Percentiles rank a stretch among this genome's conserved stretches.
phyloP scores from a whole-genome alignment of 257 asterid species.

The Rehmannia glutinosa region DNA sequence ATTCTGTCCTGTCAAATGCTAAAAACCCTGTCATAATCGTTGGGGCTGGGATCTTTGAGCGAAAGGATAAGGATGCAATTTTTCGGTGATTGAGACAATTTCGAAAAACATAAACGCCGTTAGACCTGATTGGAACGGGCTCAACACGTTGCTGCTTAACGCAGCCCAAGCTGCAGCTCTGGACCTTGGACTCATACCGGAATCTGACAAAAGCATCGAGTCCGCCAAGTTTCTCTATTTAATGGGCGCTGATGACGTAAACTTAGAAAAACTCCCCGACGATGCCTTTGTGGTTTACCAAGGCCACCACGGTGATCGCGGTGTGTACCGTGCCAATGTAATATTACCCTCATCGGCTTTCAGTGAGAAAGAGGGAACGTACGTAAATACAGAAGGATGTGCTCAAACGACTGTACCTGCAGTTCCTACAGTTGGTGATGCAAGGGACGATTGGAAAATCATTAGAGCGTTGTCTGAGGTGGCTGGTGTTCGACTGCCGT shows the following conservation, averaged over 20 bases:
- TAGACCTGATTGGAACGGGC: constrained; percentile 85
- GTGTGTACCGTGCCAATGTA: constrained; percentile 94
- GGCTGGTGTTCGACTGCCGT: constrained; percentile 61
- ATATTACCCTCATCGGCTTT: constrained; percentile 91
- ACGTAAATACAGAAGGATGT: constrained; percentile 86
- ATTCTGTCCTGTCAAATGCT: constrained; percentile 56
- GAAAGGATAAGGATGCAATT: constrained; percentile 79
- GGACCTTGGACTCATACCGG: constrained; percentile 95
- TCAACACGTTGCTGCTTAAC: constrained; percentile 68
- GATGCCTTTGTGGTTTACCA: constrained; percentile 98
- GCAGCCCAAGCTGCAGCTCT: constrained; percentile 99
- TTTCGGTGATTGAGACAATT: constrained; percentile 60
- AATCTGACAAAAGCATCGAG: constrained; percentile 66
- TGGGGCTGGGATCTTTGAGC: constrained; percentile 78
- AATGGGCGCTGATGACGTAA: constrained; percentile 94
- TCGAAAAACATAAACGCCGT: constrained; percentile 65
- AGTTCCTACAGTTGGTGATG: constrained; percentile 96
- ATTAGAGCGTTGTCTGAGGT: constrained; percentile 84
- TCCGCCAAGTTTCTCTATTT: constrained; percentile 78
- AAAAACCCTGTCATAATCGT: constrained; percentile 83
- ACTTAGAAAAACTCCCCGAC: constrained; percentile 66
- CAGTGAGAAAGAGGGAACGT: constrained; percentile 92
- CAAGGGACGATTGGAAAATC: constrained; percentile 96
- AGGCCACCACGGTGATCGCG: constrained; percentile 91
- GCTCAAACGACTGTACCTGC: constrained; percentile 88